Percentiles rank a stretch among this genome's conserved stretches.
Conservation (phyloP, 768 basidiomycete species). For the Peribolospora baueri region DNA sequence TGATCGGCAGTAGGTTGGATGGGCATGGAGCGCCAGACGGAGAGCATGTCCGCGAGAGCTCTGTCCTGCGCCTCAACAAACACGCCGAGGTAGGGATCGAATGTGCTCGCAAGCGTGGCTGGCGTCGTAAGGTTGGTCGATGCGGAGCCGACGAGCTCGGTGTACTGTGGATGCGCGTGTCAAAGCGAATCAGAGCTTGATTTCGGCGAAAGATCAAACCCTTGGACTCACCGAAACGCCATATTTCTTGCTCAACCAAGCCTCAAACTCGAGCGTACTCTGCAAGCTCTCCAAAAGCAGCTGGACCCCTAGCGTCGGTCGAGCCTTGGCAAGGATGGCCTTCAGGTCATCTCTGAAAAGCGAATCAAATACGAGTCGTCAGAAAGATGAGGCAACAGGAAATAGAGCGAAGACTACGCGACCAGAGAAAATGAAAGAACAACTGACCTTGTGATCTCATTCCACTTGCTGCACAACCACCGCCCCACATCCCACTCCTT, state of each 20-base stretch:
- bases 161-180: constrained; percentile 8
- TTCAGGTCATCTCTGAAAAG: constrained; percentile 51
- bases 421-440: background rate
- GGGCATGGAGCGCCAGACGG: constrained; percentile 34
- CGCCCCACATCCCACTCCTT: constrained; percentile 59
- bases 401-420: background rate
- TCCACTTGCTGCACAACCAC: constrained; percentile 35
- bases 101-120: constrained; percentile 46
- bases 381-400: background rate
- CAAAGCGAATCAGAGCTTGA: background rate
- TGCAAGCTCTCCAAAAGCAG: constrained; percentile 64
- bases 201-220: background rate
- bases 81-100: constrained; percentile 73
- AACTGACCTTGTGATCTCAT: constrained; percentile 58
- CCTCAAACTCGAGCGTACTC: constrained; percentile 67
- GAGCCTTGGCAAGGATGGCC: constrained; percentile 52
- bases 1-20: constrained; percentile 8
- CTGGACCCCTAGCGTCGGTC: constrained; percentile 46
- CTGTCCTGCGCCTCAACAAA: constrained; percentile 96
- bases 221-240: constrained; percentile 29
- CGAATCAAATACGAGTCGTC: background rate
- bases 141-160: constrained; percentile 10
- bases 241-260: constrained; percentile 57
- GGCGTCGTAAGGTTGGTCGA: constrained; percentile 8
- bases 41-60: constrained; percentile 71